These are phyloP conservation scores for Oryza longistaminata DNA, from an alignment of 176 grass and related monocot species.

Conservation along the genomic window DNA sequence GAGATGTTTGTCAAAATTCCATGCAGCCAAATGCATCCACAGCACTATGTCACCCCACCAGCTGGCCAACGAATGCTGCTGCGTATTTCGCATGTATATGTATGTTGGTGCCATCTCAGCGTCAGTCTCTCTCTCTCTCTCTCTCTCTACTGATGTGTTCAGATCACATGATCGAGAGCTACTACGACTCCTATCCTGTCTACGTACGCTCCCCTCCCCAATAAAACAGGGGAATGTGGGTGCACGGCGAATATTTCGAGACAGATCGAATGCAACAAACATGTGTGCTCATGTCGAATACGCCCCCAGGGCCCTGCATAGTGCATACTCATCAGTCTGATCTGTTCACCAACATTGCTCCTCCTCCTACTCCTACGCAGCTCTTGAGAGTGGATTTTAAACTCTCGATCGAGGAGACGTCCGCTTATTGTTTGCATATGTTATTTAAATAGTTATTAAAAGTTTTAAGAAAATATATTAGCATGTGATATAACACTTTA, in stretches of 20 bases:
- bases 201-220: not conserved
- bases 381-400: no score
- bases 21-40: conserved; percentile 43
- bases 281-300: not conserved
- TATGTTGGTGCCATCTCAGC: not conserved
- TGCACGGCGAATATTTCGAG: conserved; percentile 23
- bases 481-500: no score
- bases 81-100: not conserved
- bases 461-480: no score
- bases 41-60: not conserved
- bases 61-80: not conserved
- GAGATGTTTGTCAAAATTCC: conserved; percentile 62
- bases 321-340: not conserved
- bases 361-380: not conserved
- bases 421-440: no score
- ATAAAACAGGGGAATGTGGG: not conserved
- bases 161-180: not conserved
- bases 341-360: not conserved
- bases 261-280: conserved; percentile 16
- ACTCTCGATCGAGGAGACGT: no score
- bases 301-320: no score
- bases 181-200: not conserved
- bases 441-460: no score
- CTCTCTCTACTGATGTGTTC: no score
- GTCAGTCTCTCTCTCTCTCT: not conserved